Base-by-base conservation (phyloP, 2,329 filamentous ascomycete genomes). In the Colletotrichum sp. region DNA sequence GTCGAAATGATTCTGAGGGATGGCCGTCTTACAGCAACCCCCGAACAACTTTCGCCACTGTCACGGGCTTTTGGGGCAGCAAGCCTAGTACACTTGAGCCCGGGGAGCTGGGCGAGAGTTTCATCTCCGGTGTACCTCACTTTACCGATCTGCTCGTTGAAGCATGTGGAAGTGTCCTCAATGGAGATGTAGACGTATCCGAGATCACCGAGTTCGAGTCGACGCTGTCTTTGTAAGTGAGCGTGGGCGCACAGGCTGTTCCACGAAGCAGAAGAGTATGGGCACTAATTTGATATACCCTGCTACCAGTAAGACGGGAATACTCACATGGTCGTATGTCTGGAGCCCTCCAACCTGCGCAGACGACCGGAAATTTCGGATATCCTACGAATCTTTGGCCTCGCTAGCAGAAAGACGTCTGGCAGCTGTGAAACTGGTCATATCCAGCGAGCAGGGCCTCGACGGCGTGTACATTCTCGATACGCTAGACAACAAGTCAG, bases 61-160 rank as follows among this genome's bases (percentile, higher is more conserved):
- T 68, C 9, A 68, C 66, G 66, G 66, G 66, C 14, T 68, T 68
- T 14, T 68, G 66, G 66, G 48, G 66, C 66, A 68, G 66, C 16
- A 34, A 59, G 48, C 48, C 66, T 18, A 68, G 66, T 14, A 68
- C 66, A 16, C 66, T 68, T 21, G 66, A 68, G 48, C 30, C 66
- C 2, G 66, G 66, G 21, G 66, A 68, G 52, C 66, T 68, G 48
- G 66, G 90, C 73, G 93, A 95, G 79, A 93, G 91, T 78, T 92
- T 94, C 67, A 93, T 95, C 77, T 91, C 90, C 68, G 94, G 94
- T 28, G 89, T 95, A 18, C 94, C 94, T 8, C 93, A 95, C 81
- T 94, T 68, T 39, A 68, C 66, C 48, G 66, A 68, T 30, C 24
- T 68, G 66, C 66, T 68, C 16, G 66, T 68, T 21, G 66, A 68